Evolutionary conservation across 805 yeast species (phyloP), one percentile per base, ranked within the genome.

Genomic region (Torulaspora maleeae): DNA sequence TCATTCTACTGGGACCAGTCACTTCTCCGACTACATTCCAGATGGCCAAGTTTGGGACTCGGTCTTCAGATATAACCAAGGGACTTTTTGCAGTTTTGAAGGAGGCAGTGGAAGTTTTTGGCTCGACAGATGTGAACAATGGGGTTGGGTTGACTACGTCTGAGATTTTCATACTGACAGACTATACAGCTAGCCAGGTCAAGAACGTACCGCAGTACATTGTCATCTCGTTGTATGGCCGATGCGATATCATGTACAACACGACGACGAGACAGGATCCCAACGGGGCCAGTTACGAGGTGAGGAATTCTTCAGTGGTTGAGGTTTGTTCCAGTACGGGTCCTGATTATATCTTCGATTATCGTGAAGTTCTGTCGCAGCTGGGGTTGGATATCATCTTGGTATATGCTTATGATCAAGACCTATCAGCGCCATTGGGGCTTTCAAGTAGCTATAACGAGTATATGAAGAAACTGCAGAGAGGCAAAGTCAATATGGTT

Each of bases 61-160:
- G 47, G 17, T 46, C 58, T 12, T 32, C 52, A 3, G 56, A 60
- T 38, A 59, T 63, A 28, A 48, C 59, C 15, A 25, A 37, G 4
- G 68, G 68, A 28, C 50, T 63, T 7, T 57, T 60, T 27, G 45
- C 49, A 8, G 59, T 43, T 9, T 39, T 63, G 17, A 51, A 52
- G 27, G 36, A 43, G n/a, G 49, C 59, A 1, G 58, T 63, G 3
- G 64, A 60, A 36, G 41, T 48, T 3, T 49, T 51, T 9, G 57
- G 54, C 4, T 46, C 63, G 2, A 50, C 58, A n/a, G 53, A 47
- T 36, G 52, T 54, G 15, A 57, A 60, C 40, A 57, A 61, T 37
- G 64, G 64, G 9, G 61, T 56, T 3, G 64, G 64, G 1, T 41
- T 64, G 20, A 60, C 67, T 2, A 64, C 66, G 4, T 51, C 66